Evolutionary conservation across 192 early-diverging fungal species (phyloP).

Genomic region (Jimgerdemannia flammicorona): DNA sequence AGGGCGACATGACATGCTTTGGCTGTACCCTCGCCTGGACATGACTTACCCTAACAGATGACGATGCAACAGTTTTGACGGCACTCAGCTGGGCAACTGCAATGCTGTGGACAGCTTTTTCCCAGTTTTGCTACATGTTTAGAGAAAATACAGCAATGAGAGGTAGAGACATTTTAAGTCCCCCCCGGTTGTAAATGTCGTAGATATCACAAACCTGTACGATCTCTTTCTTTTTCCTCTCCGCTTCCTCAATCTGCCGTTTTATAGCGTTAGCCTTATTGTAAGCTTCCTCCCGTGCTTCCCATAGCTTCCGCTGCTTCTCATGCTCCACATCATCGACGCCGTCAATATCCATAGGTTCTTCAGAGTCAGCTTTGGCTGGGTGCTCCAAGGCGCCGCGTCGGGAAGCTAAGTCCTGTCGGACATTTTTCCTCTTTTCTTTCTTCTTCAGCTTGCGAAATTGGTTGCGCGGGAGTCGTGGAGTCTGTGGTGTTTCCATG

Average conservation of each 20-base stretch:
- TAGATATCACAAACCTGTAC: conserved; percentile 12
- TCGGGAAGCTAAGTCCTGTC: neutral
- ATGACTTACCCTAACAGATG: neutral
- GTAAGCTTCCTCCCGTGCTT: conserved; percentile 14
- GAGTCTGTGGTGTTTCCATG: neutral
- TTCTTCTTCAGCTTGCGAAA: neutral
- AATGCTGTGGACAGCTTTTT: conserved; percentile 18
- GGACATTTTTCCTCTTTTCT: neutral
- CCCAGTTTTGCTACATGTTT: conserved; percentile 21
- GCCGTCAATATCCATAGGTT: neutral
- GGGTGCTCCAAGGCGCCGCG: neutral
- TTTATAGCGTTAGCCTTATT: conserved; percentile 13
- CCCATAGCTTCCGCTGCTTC: conserved; percentile 10
- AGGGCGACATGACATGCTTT: neutral
- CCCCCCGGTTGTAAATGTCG: neutral
- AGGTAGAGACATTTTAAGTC: neutral
- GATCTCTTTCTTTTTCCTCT: conserved; percentile 17
- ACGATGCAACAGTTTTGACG: neutral
- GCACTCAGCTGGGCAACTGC: neutral
- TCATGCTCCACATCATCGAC: neutral
- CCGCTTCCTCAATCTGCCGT: conserved; percentile 5
- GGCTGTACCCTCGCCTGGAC: neutral
- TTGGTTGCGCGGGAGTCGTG: neutral
- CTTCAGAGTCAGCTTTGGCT: neutral
- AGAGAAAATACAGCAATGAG: neutral